Evolutionary conservation across 2,329 filamentous ascomycete species (phyloP), one percentile per base, ranked within the genome.

Genomic region (Sarocladium strictum): DNA sequence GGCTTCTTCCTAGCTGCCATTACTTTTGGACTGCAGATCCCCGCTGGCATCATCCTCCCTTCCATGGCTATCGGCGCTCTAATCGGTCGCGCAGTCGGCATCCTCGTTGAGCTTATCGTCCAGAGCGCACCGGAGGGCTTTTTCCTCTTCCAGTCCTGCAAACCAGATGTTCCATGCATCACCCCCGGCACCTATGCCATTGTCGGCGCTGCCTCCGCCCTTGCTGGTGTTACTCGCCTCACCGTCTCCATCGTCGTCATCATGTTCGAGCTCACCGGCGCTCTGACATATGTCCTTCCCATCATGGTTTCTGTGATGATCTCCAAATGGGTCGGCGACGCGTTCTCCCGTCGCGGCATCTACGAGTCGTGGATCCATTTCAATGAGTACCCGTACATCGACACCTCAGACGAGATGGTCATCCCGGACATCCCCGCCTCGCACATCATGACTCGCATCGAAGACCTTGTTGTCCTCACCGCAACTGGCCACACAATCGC

Each of bases 281-380:
- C 94, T 1, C 79, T 99, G 26, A 96, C 91, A 1, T 97, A 97
- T 66, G 93, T 99, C 50, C 83, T 99, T 7, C 94, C 94, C 54
- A 99, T 97, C 69, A 99, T 99, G 94, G 89, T 99, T 59, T 91
- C 92, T 41, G 94, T 99, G 65, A 96, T 99, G 92, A 80, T 97
- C 43, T 89, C 89, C 58, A 99, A 99, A 74, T 99, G 94, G 94
- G 90, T 96, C 24, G 94, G 92, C 64, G 94, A 99, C 69, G 93
- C 91, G 51, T 92, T 99, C 69, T 91, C 90, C 24, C 89, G 90
- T 55, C 84, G 87, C 51, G 91, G 94, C 60, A 97, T 99, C 70
- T 99, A 99, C 74, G 94, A 99, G 69, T 87, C 88, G 54, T 99
- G 94, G 94, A 99, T 99, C 65, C 88, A 91, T 62, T 86, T 97